These are phyloP conservation scores for Mycena leptocephala DNA, from an alignment of 768 basidiomycete genomes.

Conservation along the genomic window DNA sequence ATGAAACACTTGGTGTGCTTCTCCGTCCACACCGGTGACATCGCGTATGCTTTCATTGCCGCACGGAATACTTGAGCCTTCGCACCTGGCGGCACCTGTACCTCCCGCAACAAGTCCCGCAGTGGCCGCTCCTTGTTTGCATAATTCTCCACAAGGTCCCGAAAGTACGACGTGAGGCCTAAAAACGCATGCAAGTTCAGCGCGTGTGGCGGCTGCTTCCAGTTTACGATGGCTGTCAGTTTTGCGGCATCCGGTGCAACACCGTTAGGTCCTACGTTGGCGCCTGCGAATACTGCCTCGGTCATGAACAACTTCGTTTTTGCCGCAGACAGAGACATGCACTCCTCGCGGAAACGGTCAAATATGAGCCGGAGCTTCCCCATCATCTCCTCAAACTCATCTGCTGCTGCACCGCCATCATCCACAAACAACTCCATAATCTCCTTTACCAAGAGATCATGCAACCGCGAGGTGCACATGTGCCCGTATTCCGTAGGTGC, in stretches of 20 bases:
- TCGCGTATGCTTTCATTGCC: conserved; percentile 38
- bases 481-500: conserved; percentile 54
- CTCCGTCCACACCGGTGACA: conserved; percentile 30
- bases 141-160: conserved; percentile 53
- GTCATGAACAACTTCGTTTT: conserved; percentile 57
- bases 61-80: conserved; percentile 44
- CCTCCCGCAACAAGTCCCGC: conserved; percentile 42
- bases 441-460: conserved; percentile 42
- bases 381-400: conserved; percentile 49
- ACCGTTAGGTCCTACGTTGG: conserved; percentile 48
- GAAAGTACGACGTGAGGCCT: conserved; percentile 54
- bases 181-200: conserved; percentile 51
- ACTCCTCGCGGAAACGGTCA: conserved; percentile 40
- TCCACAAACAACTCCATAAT: conserved; percentile 57
- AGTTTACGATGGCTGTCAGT: conserved; percentile 55
- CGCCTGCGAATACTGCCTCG: conserved; percentile 54
- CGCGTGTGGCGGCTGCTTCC: conserved; percentile 46
- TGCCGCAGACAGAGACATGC: conserved; percentile 54
- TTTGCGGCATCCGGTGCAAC: conserved; percentile 55
- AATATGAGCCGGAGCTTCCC: conserved; percentile 45
- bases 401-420: conserved; percentile 50
- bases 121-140: conserved; percentile 49
- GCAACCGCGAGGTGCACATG: conserved; percentile 42
- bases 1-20: conserved; percentile 43
- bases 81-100: conserved; percentile 37